phyloP scores from a whole-genome alignment of 148 eudicot genomes.

The Agrostemma githago region DNA sequence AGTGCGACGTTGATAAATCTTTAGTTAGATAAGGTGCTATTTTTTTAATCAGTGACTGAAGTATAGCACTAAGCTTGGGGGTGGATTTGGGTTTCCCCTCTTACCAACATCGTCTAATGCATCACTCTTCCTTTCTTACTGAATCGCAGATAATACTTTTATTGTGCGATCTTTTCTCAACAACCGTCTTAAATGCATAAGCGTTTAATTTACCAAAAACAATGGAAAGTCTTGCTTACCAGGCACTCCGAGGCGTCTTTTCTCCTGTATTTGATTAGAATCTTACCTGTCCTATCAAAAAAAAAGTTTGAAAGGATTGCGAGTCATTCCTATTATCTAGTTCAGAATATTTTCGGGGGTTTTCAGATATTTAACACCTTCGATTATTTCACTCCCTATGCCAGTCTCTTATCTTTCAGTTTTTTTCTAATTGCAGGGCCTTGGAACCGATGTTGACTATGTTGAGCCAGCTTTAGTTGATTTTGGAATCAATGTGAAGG shows the following conservation, averaged over 20 bases:
- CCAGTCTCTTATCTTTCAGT: not conserved
- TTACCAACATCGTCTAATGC: too few species aligned
- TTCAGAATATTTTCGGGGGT: not conserved
- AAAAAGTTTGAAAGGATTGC: not conserved
- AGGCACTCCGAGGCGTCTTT: not conserved
- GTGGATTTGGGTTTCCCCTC: too few species aligned
- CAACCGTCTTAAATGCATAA: not conserved
- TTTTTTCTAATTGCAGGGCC: conserved; percentile 48
- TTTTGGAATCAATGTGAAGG: conserved; percentile 56
- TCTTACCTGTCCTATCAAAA: not conserved
- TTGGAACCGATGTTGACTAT: conserved; percentile 81
- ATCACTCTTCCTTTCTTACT: too few species aligned
- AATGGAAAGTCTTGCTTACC: not conserved
- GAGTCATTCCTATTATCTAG: not conserved
- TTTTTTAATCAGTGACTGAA: too few species aligned
- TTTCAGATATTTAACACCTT: not conserved
- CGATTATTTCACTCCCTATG: not conserved
- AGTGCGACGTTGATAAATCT: not conserved
- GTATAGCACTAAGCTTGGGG: too few species aligned
- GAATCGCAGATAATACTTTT: not conserved
- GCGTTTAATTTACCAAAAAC: not conserved
- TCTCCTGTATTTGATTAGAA: not conserved
- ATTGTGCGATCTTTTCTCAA: not conserved
- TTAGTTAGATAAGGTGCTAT: not conserved
- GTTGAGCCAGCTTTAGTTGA: conserved; percentile 49